A percentile compares a stretch with the other conserved stretches of the same genome.
These are phyloP conservation scores for Seiridium unicorne DNA, from an alignment of 2,329 filamentous ascomycete species.

Conservation along the genomic window DNA sequence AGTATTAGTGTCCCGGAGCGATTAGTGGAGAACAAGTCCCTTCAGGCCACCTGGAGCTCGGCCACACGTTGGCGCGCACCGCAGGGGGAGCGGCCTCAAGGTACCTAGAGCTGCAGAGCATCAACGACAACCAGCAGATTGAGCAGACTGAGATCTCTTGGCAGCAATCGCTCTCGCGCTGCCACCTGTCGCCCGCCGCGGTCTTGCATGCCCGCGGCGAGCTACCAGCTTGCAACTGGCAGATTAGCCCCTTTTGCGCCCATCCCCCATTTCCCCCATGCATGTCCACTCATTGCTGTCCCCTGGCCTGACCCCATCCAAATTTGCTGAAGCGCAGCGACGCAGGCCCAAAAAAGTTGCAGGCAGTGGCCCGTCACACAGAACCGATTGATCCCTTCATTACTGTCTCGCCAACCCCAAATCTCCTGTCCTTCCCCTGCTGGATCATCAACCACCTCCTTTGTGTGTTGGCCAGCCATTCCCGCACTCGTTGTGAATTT, in stretches of 20 bases:
- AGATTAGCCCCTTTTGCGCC: slow-evolving; percentile 6
- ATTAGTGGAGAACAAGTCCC: background rate
- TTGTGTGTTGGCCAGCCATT: slow-evolving; percentile 7
- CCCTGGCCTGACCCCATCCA: background rate
- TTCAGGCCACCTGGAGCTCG: background rate
- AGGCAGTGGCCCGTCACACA: background rate
- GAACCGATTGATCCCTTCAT: slow-evolving; percentile 3
- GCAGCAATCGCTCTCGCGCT: background rate
- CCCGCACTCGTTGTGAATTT: background rate
- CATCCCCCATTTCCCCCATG: background rate
- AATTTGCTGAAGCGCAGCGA: slow-evolving; percentile 3
- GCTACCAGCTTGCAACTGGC: no score
- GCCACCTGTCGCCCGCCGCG: background rate
- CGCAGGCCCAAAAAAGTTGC: background rate
- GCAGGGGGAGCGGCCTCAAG: background rate
- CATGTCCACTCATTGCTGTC: background rate
- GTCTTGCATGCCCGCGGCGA: background rate
- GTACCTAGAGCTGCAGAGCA: background rate
- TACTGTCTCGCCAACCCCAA: slow-evolving; percentile 2
- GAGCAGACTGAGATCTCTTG: background rate
- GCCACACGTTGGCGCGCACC: background rate
- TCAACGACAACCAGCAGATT: background rate
- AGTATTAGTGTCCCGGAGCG: background rate
- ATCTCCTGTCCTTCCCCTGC: background rate
- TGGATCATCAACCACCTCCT: slow-evolving; percentile 7